These are phyloP conservation scores for Acer saccharum DNA, from an alignment of 345 rosid species.

Conservation along the genomic window DNA sequence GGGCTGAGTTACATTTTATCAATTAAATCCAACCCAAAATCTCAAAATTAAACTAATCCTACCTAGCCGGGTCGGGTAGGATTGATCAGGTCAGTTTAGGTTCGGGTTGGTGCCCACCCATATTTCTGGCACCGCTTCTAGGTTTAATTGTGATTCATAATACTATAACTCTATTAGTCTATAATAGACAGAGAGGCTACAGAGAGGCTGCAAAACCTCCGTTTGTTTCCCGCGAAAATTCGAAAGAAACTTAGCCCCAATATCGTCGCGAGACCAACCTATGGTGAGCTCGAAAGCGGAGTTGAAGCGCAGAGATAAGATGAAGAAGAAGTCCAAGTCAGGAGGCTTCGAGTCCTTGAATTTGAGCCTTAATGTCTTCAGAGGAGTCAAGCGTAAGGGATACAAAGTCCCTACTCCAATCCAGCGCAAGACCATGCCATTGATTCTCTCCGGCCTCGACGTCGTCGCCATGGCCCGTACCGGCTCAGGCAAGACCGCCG, in stretches of 20 bases:
- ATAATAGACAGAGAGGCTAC: no score
- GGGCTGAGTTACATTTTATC: no score
- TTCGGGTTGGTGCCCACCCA: no score
- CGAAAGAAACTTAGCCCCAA: neutral
- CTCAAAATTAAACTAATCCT: no score
- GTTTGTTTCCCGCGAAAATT: constrained; percentile 5
- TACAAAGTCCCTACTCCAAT: constrained; percentile 94
- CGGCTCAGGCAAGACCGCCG: constrained; percentile 97
- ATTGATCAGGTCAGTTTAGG: no score
- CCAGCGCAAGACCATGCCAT: constrained; percentile 96
- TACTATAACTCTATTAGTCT: no score
- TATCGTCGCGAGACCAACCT: constrained; percentile 17
- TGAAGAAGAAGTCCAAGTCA: constrained; percentile 84
- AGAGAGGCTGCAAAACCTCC: neutral
- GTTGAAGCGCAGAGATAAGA: constrained; percentile 65
- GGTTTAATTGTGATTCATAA: neutral
- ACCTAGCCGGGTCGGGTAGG: no score
- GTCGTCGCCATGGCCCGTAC: constrained; percentile 99
- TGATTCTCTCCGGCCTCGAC: constrained; percentile 86
- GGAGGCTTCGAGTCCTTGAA: constrained; percentile 96
- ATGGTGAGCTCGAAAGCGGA: constrained; percentile 78
- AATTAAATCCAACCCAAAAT: no score
- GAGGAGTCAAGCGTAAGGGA: constrained; percentile 83
- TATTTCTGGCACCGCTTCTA: no score
- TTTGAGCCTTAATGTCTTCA: constrained; percentile 66